These are phyloP conservation scores for Daldinia eschscholtzii DNA, from an alignment of 2,329 filamentous ascomycete species.

Conservation along the genomic window DNA sequence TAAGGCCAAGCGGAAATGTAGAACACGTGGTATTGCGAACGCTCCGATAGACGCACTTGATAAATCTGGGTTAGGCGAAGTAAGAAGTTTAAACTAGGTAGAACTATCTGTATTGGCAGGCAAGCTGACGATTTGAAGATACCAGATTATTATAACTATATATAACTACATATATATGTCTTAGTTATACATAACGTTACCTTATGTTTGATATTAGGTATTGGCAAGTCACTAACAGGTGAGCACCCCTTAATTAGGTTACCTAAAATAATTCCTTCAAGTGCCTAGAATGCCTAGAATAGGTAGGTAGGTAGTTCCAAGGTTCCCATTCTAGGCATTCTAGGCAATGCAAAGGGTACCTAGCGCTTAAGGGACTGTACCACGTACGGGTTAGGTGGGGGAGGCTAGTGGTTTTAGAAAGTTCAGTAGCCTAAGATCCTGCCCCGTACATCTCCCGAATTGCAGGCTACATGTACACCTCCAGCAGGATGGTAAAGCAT, in stretches of 20 bases:
- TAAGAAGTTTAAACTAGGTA: background rate
- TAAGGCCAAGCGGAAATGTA: constrained; percentile 11
- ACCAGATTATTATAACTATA: no score
- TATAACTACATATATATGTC: constrained; percentile 1
- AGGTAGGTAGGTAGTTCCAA: constrained; percentile 7
- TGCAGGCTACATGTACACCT: constrained; percentile 2
- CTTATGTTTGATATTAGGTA: background rate
- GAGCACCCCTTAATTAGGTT: constrained; percentile 6
- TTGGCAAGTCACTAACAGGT: background rate
- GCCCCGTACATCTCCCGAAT: constrained; percentile 29
- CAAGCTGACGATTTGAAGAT: background rate
- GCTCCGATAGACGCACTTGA: constrained; percentile 17
- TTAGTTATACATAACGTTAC: background rate
- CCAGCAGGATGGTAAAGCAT: no score
- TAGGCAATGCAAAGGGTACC: constrained; percentile 16
- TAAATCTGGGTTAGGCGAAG: background rate
- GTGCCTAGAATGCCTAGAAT: constrained; percentile 5
- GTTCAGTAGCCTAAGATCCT: constrained; percentile 22
- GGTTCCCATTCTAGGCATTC: background rate
- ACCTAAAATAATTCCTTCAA: constrained; percentile 4
- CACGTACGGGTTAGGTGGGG: constrained; percentile 15
- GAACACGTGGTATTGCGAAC: constrained; percentile 17
- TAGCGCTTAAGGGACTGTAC: constrained; percentile 13
- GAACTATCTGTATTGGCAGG: background rate
- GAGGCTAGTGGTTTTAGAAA: constrained; percentile 16